A percentile compares a stretch with the other conserved stretches of the same genome.
Evolutionary conservation across 108 stramenopile genomes (phyloP).

Genomic region (Poteriospumella lacustris): DNA sequence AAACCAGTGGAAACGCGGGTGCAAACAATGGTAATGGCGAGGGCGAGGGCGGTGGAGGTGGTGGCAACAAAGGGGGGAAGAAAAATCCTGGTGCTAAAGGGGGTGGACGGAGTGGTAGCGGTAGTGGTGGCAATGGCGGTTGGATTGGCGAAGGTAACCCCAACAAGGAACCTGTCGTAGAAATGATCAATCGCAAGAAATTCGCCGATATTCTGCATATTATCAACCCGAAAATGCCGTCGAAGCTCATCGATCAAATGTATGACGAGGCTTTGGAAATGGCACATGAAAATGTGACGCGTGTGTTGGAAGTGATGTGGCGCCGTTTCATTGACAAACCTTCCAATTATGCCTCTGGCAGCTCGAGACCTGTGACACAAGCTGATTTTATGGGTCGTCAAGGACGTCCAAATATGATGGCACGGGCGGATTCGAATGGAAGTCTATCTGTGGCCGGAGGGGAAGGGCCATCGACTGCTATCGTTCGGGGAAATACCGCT

Average conservation of each 20-base stretch:
- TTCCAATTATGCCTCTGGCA: background rate
- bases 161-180: background rate
- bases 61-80: background rate
- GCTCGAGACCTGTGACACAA: too few species aligned
- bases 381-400: too few species aligned
- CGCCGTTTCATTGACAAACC: background rate
- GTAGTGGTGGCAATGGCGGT: background rate
- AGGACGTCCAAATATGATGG: too few species aligned
- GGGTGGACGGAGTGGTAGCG: background rate
- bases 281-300: background rate
- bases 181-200: background rate
- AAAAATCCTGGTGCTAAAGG: background rate
- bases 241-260: background rate
- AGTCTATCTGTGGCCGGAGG: too few species aligned
- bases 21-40: background rate
- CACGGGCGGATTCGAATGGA: too few species aligned
- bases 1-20: background rate
- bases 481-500: too few species aligned
- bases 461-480: too few species aligned
- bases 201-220: background rate
- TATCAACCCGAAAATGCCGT: background rate
- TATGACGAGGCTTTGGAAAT: slow-evolving; percentile 14
- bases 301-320: background rate
- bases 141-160: background rate
- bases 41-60: background rate